Evolutionary conservation across 441 rosid species (phyloP), one percentile per base, ranked within the genome.

Genomic region (Daphne laureola): DNA sequence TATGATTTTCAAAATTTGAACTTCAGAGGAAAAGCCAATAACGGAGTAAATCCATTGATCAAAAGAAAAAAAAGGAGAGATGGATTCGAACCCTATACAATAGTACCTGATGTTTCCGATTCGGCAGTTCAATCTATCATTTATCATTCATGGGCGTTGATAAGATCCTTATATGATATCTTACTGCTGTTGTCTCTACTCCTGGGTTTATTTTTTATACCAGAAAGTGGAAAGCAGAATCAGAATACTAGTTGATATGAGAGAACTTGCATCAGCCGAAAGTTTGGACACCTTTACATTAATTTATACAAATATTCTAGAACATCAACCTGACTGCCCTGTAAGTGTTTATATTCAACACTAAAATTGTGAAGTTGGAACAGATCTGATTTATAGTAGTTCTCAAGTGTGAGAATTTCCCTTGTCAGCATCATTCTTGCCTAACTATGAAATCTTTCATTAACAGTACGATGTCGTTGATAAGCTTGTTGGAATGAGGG

Each of bases 211-310:
- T 35, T 40, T 35, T 35, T 55, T 66, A 17, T 73, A 62, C 53
- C 78, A 87, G 95, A 85, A 90, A 83, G 96, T 90, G 56, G 94
- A 87, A 58, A 83, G 70, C 73, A 87, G 90, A 74, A 74, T 83
- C 57, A 75, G 88, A 69, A 81, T 78, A 78, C 66, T 85, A 74
- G 76, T 82, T 50, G 96, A 90, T 75, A 71, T 87, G 44, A 77
- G 94, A 77, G 97, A 90, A 73, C 97, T 90, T 71, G 96, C 97
- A 53, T 87, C 96, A 4, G 97, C 96, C 12, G 96, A 87, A 68
- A 87, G 96, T 71, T 71, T 90, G 67, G 96, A 90, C 71, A 73
- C 83, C 48, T 90, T 87, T 62, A 83, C 96, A 5, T 94, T 90
- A 38, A 81, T 85, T 55, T 90, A 90, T 59, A 73, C 94, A 14